Percentiles rank a stretch among this genome's conserved stretches.
Conservation (phyloP, 179 eudicot genomes). For the Vitellaria paradoxa region DNA sequence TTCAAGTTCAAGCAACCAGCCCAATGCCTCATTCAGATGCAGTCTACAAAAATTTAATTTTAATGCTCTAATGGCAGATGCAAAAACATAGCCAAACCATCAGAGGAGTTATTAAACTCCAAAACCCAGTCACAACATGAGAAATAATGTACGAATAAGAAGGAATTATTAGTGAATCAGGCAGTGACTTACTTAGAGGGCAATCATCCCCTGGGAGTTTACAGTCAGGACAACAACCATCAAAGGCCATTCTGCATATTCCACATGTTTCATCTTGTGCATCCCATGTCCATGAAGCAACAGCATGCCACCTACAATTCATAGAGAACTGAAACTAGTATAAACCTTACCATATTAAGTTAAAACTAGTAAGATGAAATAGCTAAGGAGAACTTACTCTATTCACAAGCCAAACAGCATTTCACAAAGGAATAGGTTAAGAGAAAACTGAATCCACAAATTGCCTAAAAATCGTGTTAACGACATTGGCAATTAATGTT, state of each 20-base stretch:
- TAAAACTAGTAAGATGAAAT: neutral
- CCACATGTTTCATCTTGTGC: constrained; percentile 98
- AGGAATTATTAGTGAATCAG: neutral
- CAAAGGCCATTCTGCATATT: constrained; percentile 93
- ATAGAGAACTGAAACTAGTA: neutral
- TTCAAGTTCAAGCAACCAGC: neutral
- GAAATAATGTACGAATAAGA: neutral
- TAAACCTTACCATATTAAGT: neutral
- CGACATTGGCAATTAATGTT: too few species aligned
- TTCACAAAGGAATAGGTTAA: constrained; percentile 17
- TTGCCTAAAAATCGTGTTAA: neutral
- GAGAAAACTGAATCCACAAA: constrained; percentile 2
- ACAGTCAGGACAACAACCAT: constrained; percentile 98
- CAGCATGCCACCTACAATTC: constrained; percentile 76
- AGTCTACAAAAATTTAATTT: neutral
- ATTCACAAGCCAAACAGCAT: constrained; percentile 17
- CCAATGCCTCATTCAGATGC: neutral
- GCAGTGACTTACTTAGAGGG: constrained; percentile 65
- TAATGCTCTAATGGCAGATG: neutral
- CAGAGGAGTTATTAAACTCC: neutral
- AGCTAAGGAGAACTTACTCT: constrained; percentile 41
- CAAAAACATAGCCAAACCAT: neutral
- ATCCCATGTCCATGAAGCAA: constrained; percentile 99
- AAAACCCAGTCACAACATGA: neutral
- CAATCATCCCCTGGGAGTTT: constrained; percentile 97